A percentile compares a stretch with the other conserved stretches of the same genome.
Conservation (phyloP, 176 grass and related monocot species). For the Triticum urartu region DNA sequence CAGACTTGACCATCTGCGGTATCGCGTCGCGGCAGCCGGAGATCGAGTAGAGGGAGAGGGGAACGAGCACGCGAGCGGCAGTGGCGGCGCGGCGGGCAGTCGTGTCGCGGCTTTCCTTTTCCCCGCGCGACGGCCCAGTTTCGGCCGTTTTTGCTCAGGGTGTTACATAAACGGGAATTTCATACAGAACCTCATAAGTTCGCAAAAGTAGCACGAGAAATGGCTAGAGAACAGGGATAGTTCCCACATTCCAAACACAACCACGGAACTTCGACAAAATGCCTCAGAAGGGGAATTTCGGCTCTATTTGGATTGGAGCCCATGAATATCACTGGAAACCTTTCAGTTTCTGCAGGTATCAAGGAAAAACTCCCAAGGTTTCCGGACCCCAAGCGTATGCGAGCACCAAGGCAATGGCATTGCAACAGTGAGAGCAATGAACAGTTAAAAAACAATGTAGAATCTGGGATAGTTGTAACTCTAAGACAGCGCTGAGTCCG, state of each 20-base stretch:
- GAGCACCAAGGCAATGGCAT: neutral
- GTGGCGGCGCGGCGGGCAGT: neutral
- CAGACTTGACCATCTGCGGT: slow-evolving; percentile 33
- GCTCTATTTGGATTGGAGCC: neutral
- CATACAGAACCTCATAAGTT: neutral
- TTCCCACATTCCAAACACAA: neutral
- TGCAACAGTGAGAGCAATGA: neutral
- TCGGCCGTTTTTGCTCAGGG: neutral
- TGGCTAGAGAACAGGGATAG: too few relatives aligned
- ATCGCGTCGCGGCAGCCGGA: neutral
- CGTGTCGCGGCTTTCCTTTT: neutral
- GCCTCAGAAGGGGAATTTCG: neutral
- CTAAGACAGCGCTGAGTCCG: neutral
- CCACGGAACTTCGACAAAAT: neutral
- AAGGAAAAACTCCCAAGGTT: neutral
- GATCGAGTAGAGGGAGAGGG: neutral
- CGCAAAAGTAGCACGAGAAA: neutral
- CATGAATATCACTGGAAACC: neutral
- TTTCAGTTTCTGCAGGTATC: neutral
- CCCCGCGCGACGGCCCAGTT: neutral
- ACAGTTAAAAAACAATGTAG: neutral
- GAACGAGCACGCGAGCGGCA: neutral
- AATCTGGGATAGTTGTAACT: neutral
- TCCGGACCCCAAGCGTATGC: neutral
- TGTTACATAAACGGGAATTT: neutral